Conservation (phyloP, 208 protist species). For the Novymonas esmeraldas region DNA sequence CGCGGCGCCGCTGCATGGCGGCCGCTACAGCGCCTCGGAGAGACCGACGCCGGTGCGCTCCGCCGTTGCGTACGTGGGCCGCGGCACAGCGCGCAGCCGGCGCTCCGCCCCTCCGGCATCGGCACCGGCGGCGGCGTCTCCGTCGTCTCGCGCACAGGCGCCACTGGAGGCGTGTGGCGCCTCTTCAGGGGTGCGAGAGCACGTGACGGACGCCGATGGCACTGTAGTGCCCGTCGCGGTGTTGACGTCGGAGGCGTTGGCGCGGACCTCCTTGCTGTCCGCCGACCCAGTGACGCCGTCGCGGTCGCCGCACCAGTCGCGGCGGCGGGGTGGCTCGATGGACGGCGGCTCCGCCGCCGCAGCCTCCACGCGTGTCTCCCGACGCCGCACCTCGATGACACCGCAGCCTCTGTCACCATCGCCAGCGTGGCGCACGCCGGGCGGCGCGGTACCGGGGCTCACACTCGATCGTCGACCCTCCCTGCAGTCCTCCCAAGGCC, state of each 20-base stretch:
- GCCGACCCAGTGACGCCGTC: background rate
- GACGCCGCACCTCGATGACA: background rate
- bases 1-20: background rate
- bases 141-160: too few species aligned
- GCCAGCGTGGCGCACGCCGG: background rate
- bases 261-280: background rate
- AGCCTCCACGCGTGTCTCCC: background rate
- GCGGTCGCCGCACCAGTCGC: background rate
- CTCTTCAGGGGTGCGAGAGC: too few species aligned
- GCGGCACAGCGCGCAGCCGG: background rate
- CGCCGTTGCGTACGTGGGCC: background rate
- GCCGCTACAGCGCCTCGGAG: background rate
- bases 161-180: too few species aligned
- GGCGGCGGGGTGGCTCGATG: background rate
- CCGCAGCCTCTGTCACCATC: constrained; percentile 1
- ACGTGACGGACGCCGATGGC: background rate
- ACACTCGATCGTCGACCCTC: background rate
- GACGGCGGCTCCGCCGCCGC: background rate
- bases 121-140: background rate
- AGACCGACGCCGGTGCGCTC: constrained; percentile 2
- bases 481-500: background rate
- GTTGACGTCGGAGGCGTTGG: constrained; percentile 4
- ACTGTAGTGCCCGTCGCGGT: background rate
- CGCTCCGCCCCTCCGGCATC: background rate
- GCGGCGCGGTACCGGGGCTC: too few species aligned